phyloP scores from a whole-genome alignment of 257 asterid genomes.

The Solanum tarapatanum region DNA sequence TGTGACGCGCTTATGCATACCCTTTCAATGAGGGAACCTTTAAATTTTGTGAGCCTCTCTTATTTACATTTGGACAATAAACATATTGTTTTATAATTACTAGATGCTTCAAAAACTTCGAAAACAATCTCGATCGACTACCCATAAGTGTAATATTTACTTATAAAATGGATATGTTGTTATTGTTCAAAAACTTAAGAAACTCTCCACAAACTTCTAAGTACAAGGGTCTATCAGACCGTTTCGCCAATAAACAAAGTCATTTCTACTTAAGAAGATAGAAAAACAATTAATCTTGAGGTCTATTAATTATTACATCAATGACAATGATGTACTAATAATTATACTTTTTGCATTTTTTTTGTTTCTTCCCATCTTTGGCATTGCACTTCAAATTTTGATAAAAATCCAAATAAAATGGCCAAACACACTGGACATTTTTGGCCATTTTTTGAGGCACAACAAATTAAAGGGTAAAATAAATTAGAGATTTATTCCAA shows the following conservation, averaged over 20 bases:
- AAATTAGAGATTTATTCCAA: neutral
- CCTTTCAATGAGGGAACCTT: neutral
- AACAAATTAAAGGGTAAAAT: neutral
- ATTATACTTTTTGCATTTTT: neutral
- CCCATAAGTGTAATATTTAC: no score
- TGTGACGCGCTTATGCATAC: neutral
- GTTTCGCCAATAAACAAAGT: neutral
- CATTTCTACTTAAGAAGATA: no score
- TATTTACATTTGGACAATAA: neutral
- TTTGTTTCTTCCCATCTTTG: neutral
- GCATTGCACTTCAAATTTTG: neutral
- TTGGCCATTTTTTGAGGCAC: neutral
- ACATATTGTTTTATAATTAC: neutral
- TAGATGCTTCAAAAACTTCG: neutral
- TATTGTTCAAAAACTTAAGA: neutral
- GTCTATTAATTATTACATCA: neutral
- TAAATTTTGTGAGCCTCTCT: neutral
- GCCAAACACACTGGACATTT: neutral
- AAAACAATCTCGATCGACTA: neutral
- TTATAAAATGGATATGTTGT: no score
- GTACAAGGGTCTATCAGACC: neutral
- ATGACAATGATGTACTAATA: neutral
- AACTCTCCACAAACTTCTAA: neutral
- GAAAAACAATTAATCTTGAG: neutral
- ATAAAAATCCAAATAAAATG: neutral